Conservation (phyloP, 2,329 filamentous ascomycete genomes). For the Cladosporium sp. region DNA sequence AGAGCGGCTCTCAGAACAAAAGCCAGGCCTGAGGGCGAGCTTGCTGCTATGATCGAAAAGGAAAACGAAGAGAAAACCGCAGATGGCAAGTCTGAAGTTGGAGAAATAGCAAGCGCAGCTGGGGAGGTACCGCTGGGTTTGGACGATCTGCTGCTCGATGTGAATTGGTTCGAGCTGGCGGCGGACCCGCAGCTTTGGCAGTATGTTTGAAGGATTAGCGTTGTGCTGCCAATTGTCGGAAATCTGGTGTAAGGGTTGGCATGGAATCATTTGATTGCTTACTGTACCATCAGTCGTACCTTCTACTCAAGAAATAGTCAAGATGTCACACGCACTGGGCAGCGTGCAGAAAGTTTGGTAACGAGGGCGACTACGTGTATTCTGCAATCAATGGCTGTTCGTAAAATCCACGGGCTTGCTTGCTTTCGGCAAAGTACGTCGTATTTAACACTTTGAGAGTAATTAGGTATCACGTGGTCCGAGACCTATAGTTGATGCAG, state of each 20-base stretch:
- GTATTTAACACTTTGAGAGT: too few species aligned
- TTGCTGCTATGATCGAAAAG: constrained; percentile 9
- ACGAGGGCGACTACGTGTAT: too few species aligned
- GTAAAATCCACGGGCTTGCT: too few species aligned
- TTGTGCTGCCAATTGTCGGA: neutral
- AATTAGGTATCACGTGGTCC: too few species aligned
- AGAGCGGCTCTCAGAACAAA: constrained; percentile 15
- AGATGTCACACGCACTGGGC: neutral
- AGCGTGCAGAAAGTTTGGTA: too few species aligned
- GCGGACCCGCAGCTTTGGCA: constrained; percentile 10
- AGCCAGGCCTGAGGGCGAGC: constrained; percentile 14
- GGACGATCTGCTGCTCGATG: neutral
- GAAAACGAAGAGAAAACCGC: neutral
- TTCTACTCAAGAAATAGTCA: too few species aligned
- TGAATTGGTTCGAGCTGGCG: constrained; percentile 2
- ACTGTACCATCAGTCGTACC: neutral
- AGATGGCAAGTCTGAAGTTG: constrained; percentile 4
- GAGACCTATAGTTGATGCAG: too few species aligned
- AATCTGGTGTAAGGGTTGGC: neutral
- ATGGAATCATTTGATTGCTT: neutral
- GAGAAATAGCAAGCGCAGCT: neutral
- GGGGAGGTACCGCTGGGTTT: neutral
- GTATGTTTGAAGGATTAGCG: neutral
- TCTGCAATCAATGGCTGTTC: too few species aligned
- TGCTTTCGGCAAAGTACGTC: too few species aligned